Evolutionary conservation across 2,329 filamentous ascomycete species (phyloP).

Genomic region (Lizonia empirigonia): DNA sequence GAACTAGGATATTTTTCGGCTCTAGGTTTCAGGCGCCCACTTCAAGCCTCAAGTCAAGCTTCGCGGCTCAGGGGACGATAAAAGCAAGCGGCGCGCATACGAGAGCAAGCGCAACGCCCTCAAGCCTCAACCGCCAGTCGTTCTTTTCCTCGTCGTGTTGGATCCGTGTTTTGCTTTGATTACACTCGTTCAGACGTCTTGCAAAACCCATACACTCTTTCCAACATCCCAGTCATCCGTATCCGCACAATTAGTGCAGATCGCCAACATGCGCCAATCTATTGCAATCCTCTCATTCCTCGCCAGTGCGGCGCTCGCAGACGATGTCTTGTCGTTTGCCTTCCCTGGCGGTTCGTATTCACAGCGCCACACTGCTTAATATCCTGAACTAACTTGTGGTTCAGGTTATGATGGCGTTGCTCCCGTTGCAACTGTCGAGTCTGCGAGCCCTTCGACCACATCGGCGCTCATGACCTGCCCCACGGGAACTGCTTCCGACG

Average conservation of each 20-base stretch:
- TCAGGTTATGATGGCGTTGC: constrained; percentile 24
- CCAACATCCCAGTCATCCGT: neutral
- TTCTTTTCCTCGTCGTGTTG: constrained; percentile 2
- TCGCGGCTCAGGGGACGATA: constrained; percentile 19
- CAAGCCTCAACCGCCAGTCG: constrained; percentile 12
- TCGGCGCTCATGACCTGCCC: constrained; percentile 32
- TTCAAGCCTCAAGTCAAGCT: constrained; percentile 13
- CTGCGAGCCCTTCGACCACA: constrained; percentile 29
- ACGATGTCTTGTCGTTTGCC: constrained; percentile 27
- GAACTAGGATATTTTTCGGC: constrained; percentile 9
- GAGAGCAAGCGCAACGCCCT: constrained; percentile 12
- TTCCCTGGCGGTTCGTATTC: constrained; percentile 30
- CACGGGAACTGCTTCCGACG: constrained; percentile 20
- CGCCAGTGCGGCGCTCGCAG: constrained; percentile 24
- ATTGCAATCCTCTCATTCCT: constrained; percentile 26
- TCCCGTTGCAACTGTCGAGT: constrained; percentile 33
- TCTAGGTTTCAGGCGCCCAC: constrained; percentile 15
- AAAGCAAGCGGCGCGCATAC: constrained; percentile 15
- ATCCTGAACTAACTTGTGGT: neutral
- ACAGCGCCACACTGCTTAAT: neutral
- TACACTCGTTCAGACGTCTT: constrained; percentile 15
- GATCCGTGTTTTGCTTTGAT: neutral
- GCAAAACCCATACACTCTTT: constrained; percentile 1
- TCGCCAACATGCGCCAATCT: constrained; percentile 31
- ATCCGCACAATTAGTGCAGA: constrained; percentile 5